phyloP scores from a whole-genome alignment of 306 rosid species.

The Albizia julibrissin region DNA sequence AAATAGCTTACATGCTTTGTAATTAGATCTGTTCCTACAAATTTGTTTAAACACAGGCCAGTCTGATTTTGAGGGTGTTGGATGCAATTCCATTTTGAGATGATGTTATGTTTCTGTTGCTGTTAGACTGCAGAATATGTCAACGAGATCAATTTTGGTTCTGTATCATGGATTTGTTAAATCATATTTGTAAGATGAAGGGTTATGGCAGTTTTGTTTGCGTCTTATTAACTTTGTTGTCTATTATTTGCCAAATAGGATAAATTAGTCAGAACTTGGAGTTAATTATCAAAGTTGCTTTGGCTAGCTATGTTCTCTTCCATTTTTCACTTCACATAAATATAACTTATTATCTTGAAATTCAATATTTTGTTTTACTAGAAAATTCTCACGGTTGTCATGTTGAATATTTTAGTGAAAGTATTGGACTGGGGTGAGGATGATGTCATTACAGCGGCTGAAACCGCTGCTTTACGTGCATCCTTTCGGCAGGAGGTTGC shows the following conservation, averaged over 20 bases:
- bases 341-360: background rate
- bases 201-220: background rate
- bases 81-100: background rate
- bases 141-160: background rate
- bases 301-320: background rate
- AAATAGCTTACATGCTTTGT: background rate
- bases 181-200: background rate
- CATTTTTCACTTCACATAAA: background rate
- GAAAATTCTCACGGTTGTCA: constrained; percentile 31
- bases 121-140: background rate
- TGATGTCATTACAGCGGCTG: constrained; percentile 68
- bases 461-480: constrained; percentile 77
- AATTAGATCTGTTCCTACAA: background rate
- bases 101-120: background rate
- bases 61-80: background rate
- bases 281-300: background rate
- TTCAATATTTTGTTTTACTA: background rate
- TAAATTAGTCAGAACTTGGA: background rate
- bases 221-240: background rate
- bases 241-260: background rate
- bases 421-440: constrained; percentile 99
- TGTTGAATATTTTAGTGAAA: constrained; percentile 69
- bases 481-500: constrained; percentile 98
- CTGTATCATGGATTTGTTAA: background rate
- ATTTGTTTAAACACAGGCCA: background rate